These are phyloP conservation scores for Ogataea trehalophila DNA, from an alignment of 805 yeast species.

Conservation along the genomic window DNA sequence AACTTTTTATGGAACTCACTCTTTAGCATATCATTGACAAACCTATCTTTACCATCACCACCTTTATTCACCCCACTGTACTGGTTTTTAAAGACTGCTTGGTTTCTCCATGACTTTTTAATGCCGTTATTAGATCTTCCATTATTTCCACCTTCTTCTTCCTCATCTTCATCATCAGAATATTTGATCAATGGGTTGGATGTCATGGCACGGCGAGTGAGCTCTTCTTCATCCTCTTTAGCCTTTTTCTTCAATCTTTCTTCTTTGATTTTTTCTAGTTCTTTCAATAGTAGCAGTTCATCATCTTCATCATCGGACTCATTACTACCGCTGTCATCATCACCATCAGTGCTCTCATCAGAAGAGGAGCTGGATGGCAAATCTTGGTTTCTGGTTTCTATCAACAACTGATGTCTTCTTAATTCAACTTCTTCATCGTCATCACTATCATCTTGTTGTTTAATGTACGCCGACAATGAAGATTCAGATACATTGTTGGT, in stretches of 20 bases:
- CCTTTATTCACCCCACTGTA: slow-evolving; percentile 3
- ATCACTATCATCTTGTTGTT: slow-evolving; percentile 1
- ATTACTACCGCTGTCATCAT: slow-evolving; percentile 34
- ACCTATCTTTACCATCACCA: slow-evolving; percentile 18
- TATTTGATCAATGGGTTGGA: slow-evolving; percentile 25
- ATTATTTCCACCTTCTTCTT: slow-evolving; percentile 6
- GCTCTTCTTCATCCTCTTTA: slow-evolving; percentile 24
- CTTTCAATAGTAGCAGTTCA: slow-evolving; percentile 33
- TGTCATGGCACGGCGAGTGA: slow-evolving; percentile 17
- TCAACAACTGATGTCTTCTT: slow-evolving; percentile 12
- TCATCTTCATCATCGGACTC: slow-evolving; percentile 33
- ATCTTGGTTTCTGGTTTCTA: slow-evolving; percentile 20
- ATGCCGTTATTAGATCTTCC: slow-evolving; percentile 6
- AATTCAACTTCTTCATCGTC: slow-evolving; percentile 29
- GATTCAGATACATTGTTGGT: not conserved
- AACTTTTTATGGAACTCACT: slow-evolving; percentile 40
- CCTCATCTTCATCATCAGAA: slow-evolving; percentile 5
- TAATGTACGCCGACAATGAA: not conserved
- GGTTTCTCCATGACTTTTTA: slow-evolving; percentile 33
- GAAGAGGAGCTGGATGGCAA: slow-evolving; percentile 15
- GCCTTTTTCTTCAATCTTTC: slow-evolving; percentile 28
- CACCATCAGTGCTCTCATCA: slow-evolving; percentile 17
- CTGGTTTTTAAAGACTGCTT: slow-evolving; percentile 25
- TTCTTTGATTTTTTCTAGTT: slow-evolving; percentile 34
- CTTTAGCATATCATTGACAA: slow-evolving; percentile 30